Base-by-base conservation (phyloP, 1,284 basidiomycete species). In the Cryptococcus sp. region DNA sequence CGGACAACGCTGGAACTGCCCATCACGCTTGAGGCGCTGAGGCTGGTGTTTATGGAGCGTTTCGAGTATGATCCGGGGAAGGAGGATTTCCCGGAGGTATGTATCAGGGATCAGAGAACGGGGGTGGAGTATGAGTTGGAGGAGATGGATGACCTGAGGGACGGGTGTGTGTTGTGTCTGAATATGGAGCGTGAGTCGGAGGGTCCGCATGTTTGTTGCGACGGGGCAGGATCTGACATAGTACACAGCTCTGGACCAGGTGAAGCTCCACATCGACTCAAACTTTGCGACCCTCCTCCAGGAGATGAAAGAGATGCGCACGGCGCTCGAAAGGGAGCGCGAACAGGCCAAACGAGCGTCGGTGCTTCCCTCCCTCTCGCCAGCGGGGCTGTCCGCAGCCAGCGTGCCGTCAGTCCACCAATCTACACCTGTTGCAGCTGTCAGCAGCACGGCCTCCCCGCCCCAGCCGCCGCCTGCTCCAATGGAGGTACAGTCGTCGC, bases 71-170 rank as follows among this genome's bases (percentile, higher is more conserved):
- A 89, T 69, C 91, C 95, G 0, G 87, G 90, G 1, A 83, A 88
- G 77, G 92, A 92, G 56, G 90, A 96, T 68, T 98, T 98, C 70
- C 95, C 95, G 11, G 87, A 89, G 18, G 95, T 98, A 53, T 98
- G 98, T 71, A 87, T 98, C 56, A 87, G 91, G 9, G 95, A 98
- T 78, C 87, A 87, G 4, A 84, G 83, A 36, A 93, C 88, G 57
- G 91, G 92, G 8, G 89, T 98, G 51, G 88, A 92, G 70, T 98
- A 97, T 71, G 93, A 98, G 77, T 80, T 98, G 47, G 95, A 98
- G 75, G 90, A 98, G 73, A 85, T 93, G 65, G 86, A 88, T n/a
- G 95, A 98, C 70, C 84, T 98, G 24, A 87, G 87, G 73, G 88
- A 91, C 47, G 91, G 87, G 57, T 89, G 88, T 69, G 75, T 97